phyloP scores from a whole-genome alignment of 2,329 filamentous ascomycete genomes.

The Pseudocercospora musae region DNA sequence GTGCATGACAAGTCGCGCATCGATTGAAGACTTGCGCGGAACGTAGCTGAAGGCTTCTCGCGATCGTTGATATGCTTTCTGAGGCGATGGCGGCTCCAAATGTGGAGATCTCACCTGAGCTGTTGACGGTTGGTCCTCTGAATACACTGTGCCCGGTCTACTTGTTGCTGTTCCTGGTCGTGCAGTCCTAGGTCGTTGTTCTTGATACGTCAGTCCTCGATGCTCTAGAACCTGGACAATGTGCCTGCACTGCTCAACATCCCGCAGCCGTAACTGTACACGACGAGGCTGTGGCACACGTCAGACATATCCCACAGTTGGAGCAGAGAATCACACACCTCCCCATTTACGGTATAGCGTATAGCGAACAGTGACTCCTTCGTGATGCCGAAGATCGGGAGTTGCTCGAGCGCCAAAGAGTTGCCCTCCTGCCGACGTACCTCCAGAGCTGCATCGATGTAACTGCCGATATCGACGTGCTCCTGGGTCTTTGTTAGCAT shows the following conservation, averaged over 20 bases:
- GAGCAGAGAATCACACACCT: slow-evolving; percentile 28
- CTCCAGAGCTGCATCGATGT: slow-evolving; percentile 25
- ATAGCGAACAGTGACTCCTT: slow-evolving; percentile 41
- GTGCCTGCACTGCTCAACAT: slow-evolving; percentile 21
- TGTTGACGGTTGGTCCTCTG: slow-evolving; percentile 13
- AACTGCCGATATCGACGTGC: slow-evolving; percentile 28
- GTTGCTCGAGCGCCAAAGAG: slow-evolving; percentile 37
- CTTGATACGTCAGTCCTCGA: slow-evolving; percentile 32
- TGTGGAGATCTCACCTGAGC: slow-evolving; percentile 4
- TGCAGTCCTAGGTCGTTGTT: slow-evolving; percentile 24
- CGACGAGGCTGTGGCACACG: slow-evolving; percentile 27
- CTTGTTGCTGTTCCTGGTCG: slow-evolving; percentile 14
- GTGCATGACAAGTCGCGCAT: not conserved
- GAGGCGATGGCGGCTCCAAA: not conserved
- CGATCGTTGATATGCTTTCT: not conserved
- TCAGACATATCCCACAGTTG: not conserved
- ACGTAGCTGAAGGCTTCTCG: not conserved
- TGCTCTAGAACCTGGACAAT: slow-evolving; percentile 24
- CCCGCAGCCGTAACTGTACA: slow-evolving; percentile 33
- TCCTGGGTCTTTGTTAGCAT: slow-evolving; percentile 26
- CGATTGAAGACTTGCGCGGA: not conserved
- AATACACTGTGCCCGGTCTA: slow-evolving; percentile 4
- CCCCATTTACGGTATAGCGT: slow-evolving; percentile 36
- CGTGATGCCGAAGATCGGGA: slow-evolving; percentile 45
- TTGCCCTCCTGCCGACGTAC: slow-evolving; percentile 23